Base-by-base conservation (phyloP, 352 stramenopile genomes). In the Phytophthora kernoviae region DNA sequence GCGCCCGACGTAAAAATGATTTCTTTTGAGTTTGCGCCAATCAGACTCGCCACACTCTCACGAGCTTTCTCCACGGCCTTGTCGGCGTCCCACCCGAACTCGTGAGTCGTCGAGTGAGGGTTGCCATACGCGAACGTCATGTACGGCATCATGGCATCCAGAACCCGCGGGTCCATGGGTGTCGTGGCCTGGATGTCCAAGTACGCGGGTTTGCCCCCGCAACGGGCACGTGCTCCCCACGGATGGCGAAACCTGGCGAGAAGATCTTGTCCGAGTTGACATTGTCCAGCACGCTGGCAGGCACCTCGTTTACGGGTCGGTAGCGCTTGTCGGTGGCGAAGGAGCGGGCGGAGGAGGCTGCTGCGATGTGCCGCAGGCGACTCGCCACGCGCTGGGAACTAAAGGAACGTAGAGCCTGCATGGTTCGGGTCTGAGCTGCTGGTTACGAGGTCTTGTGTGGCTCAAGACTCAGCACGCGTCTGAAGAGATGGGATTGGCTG, bases 1-100 rank as follows among this genome's bases (percentile, higher is more conserved):
- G 97, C 98, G 34, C 98, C 97, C 12, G 94, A 99, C 15, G 97
- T 99, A 65, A 99, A 99, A 51, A 99, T 96, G 54, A 99, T 98
- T 74, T 99, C 98, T 71, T 99, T 99, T 11, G 95, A 68, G 59
- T 93, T 88, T 27, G 97, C 97, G 39, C 91, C 84, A 52, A 99
- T 98, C 20, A 99, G 83, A 27, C 58, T 68, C 5, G 96, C 97
- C 7, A 99, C 86, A 67, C 86, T 84, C 50, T 73, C 77, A 11
- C 85, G 82, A 0, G 84, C 86, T 17, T 82, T 81, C 76, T 99
- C 98, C 14, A 99, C 96, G 20, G 94, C 96, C 36, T 84, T 84
- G 81, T 99, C 97, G 22, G 97, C 88, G 58, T 99, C 97, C 97
- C 97, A 99, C 18, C 98, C 98, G 73, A 98, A 99, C 45, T 90